Percentiles rank a stretch among this genome's conserved stretches.
Evolutionary conservation across 495 filamentous ascomycete species (phyloP).

Genomic region (Daldinia grandis): DNA sequence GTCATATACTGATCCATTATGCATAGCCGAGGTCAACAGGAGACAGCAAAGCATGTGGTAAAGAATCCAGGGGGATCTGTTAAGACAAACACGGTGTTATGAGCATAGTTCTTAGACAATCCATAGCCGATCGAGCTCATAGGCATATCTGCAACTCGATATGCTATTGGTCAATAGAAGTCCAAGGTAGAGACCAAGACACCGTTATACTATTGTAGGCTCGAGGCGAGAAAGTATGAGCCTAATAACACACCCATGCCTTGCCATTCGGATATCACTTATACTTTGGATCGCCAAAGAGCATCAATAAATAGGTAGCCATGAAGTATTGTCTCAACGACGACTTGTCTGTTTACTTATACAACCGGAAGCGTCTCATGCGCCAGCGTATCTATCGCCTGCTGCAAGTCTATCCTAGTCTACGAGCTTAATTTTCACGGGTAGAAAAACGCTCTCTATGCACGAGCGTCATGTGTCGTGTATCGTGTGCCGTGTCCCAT

Average conservation of each 20-base stretch:
- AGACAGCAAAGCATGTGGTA: constrained; percentile 7
- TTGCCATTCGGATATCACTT: not conserved
- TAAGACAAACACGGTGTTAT: not conserved
- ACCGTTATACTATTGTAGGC: not conserved
- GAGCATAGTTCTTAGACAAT: not conserved
- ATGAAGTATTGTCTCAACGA: not conserved
- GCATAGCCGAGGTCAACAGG: not conserved
- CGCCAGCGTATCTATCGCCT: constrained; percentile 19
- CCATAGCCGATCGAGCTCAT: not conserved
- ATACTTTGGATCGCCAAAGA: not conserved
- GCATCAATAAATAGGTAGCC: not conserved
- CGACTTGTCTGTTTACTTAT: constrained; percentile 9
- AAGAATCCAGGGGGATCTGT: not conserved
- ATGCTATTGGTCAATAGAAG: no score
- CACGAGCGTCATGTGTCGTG: not conserved
- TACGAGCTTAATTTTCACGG: constrained; percentile 16
- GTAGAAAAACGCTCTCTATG: constrained; percentile 22
- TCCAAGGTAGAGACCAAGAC: no score
- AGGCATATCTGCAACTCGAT: not conserved
- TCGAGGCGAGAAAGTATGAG: not conserved
- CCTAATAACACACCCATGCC: not conserved
- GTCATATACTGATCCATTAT: not conserved
- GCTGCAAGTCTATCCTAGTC: constrained; percentile 23
- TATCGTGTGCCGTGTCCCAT: constrained; percentile 6
- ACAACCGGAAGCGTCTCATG: constrained; percentile 19